Conservation (phyloP, 352 stramenopile genomes). For the Lagenidium giganteum region DNA sequence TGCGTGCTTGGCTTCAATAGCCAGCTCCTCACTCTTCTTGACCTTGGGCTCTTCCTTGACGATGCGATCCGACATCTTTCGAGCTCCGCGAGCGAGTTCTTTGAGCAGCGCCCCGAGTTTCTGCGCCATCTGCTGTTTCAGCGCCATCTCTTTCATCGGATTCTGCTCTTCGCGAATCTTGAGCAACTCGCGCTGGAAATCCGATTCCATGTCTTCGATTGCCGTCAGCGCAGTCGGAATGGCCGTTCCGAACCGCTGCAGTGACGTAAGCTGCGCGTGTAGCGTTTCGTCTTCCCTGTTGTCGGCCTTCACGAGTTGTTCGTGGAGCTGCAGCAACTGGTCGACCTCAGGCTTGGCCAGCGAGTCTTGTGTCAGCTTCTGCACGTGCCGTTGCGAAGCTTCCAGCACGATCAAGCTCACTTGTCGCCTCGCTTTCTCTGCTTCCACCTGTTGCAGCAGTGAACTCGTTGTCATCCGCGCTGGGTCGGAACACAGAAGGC, state of each 20-base stretch:
- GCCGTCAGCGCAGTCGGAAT: conserved; percentile 26
- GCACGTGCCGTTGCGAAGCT: conserved; percentile 29
- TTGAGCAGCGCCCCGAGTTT: conserved; percentile 19
- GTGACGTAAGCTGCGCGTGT: conserved; percentile 10
- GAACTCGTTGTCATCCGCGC: conserved; percentile 36
- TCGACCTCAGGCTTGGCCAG: conserved; percentile 7
- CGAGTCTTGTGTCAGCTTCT: not conserved
- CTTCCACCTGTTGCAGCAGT: conserved; percentile 26
- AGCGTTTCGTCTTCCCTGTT: conserved; percentile 42
- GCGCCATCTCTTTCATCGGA: conserved; percentile 28
- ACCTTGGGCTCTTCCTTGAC: no score
- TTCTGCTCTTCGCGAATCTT: conserved; percentile 43
- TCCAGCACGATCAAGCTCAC: conserved; percentile 39
- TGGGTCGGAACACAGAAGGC: conserved; percentile 28
- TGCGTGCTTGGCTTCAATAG: no score
- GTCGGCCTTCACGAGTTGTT: conserved; percentile 29
- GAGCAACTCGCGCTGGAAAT: conserved; percentile 30
- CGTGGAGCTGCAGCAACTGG: conserved; percentile 26
- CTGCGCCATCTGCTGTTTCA: conserved; percentile 29
- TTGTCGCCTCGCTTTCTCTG: conserved; percentile 42
- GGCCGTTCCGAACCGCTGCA: conserved; percentile 31
- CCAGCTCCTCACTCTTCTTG: no score
- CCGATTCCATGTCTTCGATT: conserved; percentile 29
- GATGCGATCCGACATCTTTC: no score
- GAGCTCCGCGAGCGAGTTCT: no score